phyloP scores from a whole-genome alignment of 176 grass and related monocot species.

The Oryza coarctata region DNA sequence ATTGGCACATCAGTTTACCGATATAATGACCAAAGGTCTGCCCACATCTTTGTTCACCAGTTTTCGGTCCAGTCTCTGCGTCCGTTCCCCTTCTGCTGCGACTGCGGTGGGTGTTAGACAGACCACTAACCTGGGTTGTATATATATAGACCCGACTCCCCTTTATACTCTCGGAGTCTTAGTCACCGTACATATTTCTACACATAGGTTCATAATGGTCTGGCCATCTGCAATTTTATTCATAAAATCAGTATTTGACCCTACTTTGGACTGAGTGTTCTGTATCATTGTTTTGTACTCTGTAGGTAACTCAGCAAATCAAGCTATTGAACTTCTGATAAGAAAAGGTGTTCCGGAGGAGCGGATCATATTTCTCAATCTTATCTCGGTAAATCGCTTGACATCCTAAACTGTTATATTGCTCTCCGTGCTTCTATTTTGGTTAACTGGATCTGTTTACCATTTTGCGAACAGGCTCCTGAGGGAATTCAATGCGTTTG shows the following conservation, averaged over 20 bases:
- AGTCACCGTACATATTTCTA: no score
- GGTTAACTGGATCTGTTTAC: not conserved
- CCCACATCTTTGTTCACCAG: no score
- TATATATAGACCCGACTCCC: no score
- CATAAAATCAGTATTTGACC: not conserved
- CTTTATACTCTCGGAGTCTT: no score
- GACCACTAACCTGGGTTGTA: no score
- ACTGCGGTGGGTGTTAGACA: no score
- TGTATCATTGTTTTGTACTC: constrained; percentile 14
- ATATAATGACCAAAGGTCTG: no score
- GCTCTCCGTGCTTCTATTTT: not conserved
- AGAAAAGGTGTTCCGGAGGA: constrained; percentile 91
- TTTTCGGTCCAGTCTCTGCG: no score
- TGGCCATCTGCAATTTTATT: not conserved
- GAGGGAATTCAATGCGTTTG: constrained; percentile 95
- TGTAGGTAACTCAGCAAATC: constrained; percentile 76
- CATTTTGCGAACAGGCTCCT: constrained; percentile 58
- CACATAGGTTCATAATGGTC: no score
- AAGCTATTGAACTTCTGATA: constrained; percentile 97
- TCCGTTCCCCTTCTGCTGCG: no score
- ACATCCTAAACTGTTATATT: not conserved
- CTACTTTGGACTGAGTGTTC: not conserved
- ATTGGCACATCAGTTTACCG: no score
- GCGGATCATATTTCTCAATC: constrained; percentile 93
- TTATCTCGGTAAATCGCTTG: constrained; percentile 71